Conservation (phyloP, 2,329 filamentous ascomycete genomes). For the Fusarium duplospermum region DNA sequence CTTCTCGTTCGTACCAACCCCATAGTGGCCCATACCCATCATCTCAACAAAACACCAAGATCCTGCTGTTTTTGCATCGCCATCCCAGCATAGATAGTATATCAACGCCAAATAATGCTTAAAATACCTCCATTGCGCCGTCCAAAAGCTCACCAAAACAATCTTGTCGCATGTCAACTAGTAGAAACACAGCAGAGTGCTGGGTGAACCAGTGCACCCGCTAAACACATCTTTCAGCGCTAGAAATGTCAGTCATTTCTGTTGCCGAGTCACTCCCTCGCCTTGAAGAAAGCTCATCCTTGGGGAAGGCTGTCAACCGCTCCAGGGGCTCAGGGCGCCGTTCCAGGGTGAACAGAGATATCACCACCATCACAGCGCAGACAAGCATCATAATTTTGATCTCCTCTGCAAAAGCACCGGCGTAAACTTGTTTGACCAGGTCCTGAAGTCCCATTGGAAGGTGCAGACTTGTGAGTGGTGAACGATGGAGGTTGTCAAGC, state of each 20-base stretch:
- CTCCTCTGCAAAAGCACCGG: slow-evolving; percentile 59
- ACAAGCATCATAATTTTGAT: slow-evolving; percentile 60
- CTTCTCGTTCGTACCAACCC: neutral
- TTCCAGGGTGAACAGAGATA: slow-evolving; percentile 59
- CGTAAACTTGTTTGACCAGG: slow-evolving; percentile 56
- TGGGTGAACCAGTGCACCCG: too few relatives aligned
- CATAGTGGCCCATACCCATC: neutral
- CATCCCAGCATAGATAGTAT: neutral
- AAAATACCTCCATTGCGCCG: slow-evolving; percentile 13
- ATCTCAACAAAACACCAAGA: neutral
- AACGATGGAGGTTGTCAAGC: slow-evolving; percentile 57
- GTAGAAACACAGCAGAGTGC: neutral
- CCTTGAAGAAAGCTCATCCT: slow-evolving; percentile 44
- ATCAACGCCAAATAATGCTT: slow-evolving; percentile 18
- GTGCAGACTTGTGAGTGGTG: slow-evolving; percentile 53
- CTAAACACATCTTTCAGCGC: slow-evolving; percentile 35
- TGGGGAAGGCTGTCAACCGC: slow-evolving; percentile 43
- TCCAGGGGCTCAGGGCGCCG: slow-evolving; percentile 52
- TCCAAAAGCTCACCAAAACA: neutral
- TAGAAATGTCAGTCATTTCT: slow-evolving; percentile 49
- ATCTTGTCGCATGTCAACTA: neutral
- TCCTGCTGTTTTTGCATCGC: neutral
- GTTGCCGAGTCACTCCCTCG: slow-evolving; percentile 53
- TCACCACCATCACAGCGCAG: slow-evolving; percentile 56
- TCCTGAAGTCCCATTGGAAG: slow-evolving; percentile 49